Base-by-base conservation (phyloP, 169 alveolate species). In the Plasmodium gallinaceum region DNA sequence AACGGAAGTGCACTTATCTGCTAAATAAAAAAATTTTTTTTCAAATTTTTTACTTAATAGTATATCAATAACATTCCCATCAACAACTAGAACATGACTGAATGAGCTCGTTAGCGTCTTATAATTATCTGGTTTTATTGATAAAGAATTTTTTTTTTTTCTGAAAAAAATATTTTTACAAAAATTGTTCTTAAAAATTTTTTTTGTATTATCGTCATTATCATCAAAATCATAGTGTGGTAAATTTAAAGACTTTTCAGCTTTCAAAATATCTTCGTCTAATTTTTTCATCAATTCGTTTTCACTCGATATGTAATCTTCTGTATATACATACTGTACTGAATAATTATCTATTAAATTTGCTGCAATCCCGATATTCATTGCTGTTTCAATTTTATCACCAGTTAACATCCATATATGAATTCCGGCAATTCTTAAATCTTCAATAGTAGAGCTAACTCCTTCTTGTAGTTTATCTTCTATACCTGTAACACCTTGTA, bases 381-480 rank as follows among this genome's bases (percentile, higher is more conserved):
- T 96, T 5, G 99, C 99, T 7, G 99, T 98, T 88, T 98, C 99
- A 72, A 98, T 94, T 92, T 98, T 98, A 94, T 98, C 99, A 42
- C 99, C 99, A 7, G 99, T 98, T 32, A 98, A 95, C 99, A 98
- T 98, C 99, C 99, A 98, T 3, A 98, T 96, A 88, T 98, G 98
- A 45, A 98, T 97, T 16, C 99, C 99, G 0, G 99, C 99, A 51
- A 93, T 85, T 75, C 97, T 92, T 74, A 98, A 93, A 71, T 96
- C 97, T 68, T 96, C 96, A 51, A 98, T 96, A 4, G 99, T 95
- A 92, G 98, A 99, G 10, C 99, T 99, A 18, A 98, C 99, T 24
- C 97, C 96, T 39, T 98, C 99, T 93, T 98, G 98, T 72, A 98
- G 94, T 90, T 97, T 97, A 93, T 98, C 99, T 89, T 98, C 99